Evolutionary conservation across 2,329 filamentous ascomycete species (phyloP), one percentile per base, ranked within the genome.

Genomic region (Fusarium clavum): DNA sequence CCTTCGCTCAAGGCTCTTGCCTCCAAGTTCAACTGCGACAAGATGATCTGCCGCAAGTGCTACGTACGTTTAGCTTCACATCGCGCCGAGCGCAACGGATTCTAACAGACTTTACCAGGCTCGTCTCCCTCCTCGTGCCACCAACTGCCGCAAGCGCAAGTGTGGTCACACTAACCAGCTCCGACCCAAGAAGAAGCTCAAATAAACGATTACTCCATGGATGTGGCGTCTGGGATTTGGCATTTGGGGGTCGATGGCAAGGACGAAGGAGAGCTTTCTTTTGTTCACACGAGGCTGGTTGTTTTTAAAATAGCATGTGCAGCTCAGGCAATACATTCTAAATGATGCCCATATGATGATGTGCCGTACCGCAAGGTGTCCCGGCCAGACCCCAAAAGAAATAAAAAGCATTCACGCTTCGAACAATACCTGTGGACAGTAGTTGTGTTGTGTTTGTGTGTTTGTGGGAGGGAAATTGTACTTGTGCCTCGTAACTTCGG

Each of bases 31-130:
- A 98, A 99, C 92, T 98, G 95, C 92, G 96, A 98, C 78, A 98
- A 98, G 92, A 95, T 95, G 92, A 97, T 98, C 87, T 98, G 96
- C 94, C 95, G 96, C 90, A 98, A 99, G 93, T 99, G 96, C 92
- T 98, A 98, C 87, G 94, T 96, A 91, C 79, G 92, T 91, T 44
- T 13, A 57, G 12, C 30, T 22, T 40, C 32, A 12, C 16, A 25
- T 60, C 12, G 18, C 20, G n/a, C 48, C n/a, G 22, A 22, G 24
- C 47, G 13, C 46, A 45, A 11, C 32, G 16, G 43, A 52, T 20
- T 46, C 64, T 43, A 38, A 48, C 65, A 27, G n/a, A 20, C n/a
- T 25, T 29, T 4, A 12, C 48, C 64, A 89, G 87, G 88, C 89
- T 72, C 94, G 95, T 84, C 94, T 98, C 74, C 95, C 95, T 77